These are phyloP conservation scores for Corymbia calophylla DNA, from an alignment of 441 rosid genomes.

Conservation along the genomic window DNA sequence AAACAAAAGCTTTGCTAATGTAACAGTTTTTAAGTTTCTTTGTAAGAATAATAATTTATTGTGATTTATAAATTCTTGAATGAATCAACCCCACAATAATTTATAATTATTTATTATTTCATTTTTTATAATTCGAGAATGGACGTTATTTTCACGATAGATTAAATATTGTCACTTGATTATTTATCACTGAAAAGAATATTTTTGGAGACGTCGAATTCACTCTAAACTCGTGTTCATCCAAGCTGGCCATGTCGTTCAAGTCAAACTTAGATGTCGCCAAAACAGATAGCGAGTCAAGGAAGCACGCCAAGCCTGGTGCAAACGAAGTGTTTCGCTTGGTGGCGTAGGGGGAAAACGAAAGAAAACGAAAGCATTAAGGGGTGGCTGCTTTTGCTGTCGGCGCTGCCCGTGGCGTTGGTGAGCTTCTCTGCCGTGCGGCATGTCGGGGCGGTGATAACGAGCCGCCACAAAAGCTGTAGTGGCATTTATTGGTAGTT, in stretches of 20 bases:
- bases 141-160: no score
- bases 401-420: slow-evolving; percentile 7
- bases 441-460: slow-evolving; percentile 26
- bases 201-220: not conserved
- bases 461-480: not conserved
- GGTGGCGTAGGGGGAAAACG: not conserved
- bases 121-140: no score
- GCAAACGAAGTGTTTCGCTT: not conserved
- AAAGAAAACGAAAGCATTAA: slow-evolving; percentile 8
- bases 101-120: no score
- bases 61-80: no score
- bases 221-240: not conserved
- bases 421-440: slow-evolving; percentile 9
- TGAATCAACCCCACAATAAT: no score
- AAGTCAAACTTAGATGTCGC: not conserved
- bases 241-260: slow-evolving; percentile 1
- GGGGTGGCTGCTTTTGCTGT: not conserved
- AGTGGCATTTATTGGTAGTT: no score
- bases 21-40: no score
- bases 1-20: no score
- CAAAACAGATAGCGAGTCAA: not conserved
- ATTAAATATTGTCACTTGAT: no score
- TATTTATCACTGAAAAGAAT: not conserved
- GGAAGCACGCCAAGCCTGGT: not conserved
- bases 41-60: no score